Evolutionary conservation across 1,284 basidiomycete genomes (phyloP), one percentile per base, ranked within the genome.

Genomic region (Wallemia hederae): DNA sequence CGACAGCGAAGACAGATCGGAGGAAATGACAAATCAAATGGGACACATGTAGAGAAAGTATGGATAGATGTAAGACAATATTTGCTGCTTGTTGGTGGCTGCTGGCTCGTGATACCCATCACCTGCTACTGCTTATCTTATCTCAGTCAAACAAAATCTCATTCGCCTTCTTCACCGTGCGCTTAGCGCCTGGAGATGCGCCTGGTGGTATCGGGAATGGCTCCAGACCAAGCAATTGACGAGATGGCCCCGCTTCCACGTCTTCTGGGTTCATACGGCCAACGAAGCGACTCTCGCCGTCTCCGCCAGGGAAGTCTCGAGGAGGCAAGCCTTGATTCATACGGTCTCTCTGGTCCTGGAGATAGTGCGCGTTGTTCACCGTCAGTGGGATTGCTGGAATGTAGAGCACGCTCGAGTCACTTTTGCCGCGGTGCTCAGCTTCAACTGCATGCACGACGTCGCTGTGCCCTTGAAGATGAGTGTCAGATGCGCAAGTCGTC

Each of bases 361-460:
- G 72, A 66, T 86, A 86, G 17, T 71, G 69, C 5, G 76, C 79
- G 68, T 83, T 85, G 62, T 76, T 69, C 27, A 74, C 59, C 0
- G 82, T 84, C 15, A 85, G 71, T 0, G 84, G 84, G 0, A 79
- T 79, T 1, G 83, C 79, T 0, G 83, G 85, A 62, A 86, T 86
- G 68, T 87, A 88, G 62, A 88, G 67, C 25, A 86, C 83, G 0
- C 80, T 80, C 0, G 82, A 83, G 65, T 85, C 81, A 2, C 71
- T 72, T 14, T 66, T 64, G 0, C 85, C 85, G 7, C 65, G 66
- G 67, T 86, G 82, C 25, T 73, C 68, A 2, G 67, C 63, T 67
- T 87, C 84, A 28, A 87, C 83, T 0, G 80, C 76, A 67, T 87
- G 85, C 9, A 85, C 76, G 26, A 75, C 72, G 67, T 85, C 81